phyloP scores from a whole-genome alignment of 1,284 basidiomycete species.

The Volvariella surrecta region DNA sequence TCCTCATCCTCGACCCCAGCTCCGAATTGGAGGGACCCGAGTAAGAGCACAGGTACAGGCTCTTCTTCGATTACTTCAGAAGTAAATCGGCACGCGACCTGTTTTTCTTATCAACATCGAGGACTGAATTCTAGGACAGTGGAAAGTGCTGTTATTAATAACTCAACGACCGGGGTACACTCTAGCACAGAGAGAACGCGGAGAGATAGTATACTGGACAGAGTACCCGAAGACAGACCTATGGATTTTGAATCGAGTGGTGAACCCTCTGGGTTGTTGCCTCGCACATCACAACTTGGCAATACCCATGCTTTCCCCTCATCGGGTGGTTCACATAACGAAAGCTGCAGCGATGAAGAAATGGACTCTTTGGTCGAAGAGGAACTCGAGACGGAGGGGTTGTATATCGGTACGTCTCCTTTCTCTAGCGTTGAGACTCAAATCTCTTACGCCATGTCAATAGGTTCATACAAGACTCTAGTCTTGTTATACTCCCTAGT shows the following conservation, averaged over 20 bases:
- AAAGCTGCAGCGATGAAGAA: constrained; percentile 17
- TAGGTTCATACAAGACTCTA: constrained; percentile 54
- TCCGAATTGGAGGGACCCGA: too few species aligned
- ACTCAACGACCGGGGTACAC: background rate
- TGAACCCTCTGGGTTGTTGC: too few species aligned
- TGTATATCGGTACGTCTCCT: constrained; percentile 43
- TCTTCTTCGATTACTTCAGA: too few species aligned
- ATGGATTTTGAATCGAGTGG: constrained; percentile 14
- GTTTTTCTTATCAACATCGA: too few species aligned
- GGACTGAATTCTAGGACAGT: too few species aligned
- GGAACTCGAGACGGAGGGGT: constrained; percentile 47
- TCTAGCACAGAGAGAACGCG: constrained; percentile 30
- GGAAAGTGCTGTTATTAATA: too few species aligned
- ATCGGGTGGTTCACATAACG: constrained; percentile 4
- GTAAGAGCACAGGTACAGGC: too few species aligned
- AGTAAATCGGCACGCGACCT: too few species aligned
- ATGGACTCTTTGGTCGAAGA: constrained; percentile 38
- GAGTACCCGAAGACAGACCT: constrained; percentile 40
- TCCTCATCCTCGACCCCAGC: too few species aligned
- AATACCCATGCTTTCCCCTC: constrained; percentile 2
- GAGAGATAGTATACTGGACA: constrained; percentile 19
- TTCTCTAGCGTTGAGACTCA: background rate
- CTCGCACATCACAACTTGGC: constrained; percentile 3
- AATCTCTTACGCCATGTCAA: constrained; percentile 7
- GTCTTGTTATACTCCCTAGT: constrained; percentile 47